phyloP scores from a whole-genome alignment of 495 filamentous ascomycete species.

The Xylaria longipes region DNA sequence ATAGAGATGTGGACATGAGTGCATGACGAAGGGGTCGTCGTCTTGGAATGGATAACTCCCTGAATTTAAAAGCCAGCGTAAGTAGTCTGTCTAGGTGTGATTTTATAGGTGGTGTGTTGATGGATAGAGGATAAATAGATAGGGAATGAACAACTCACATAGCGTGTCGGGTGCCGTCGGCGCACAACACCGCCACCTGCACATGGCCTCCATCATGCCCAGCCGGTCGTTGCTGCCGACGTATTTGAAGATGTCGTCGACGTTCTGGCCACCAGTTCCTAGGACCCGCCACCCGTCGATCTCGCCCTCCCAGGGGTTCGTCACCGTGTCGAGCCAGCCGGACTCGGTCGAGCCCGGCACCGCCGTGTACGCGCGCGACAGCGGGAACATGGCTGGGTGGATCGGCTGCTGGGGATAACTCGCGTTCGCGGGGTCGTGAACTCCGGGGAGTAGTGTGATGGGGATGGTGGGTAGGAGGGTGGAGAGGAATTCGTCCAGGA shows the following conservation, averaged over 20 bases:
- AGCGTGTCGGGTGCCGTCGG: constrained; percentile 96
- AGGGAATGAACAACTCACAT: constrained; percentile 64
- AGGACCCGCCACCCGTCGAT: constrained; percentile 86
- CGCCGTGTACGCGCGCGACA: constrained; percentile 69
- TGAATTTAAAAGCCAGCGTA: constrained; percentile 41
- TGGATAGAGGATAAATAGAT: background rate
- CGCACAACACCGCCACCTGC: constrained; percentile 89
- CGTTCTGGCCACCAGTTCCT: constrained; percentile 86
- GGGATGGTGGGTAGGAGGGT: constrained; percentile 81
- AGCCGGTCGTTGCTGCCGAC: constrained; percentile 75
- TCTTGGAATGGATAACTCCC: constrained; percentile 96
- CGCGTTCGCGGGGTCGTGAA: constrained; percentile 78
- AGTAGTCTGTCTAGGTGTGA: background rate
- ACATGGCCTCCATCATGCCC: constrained; percentile 88
- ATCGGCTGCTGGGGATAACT: constrained; percentile 83
- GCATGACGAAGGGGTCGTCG: constrained; percentile 83
- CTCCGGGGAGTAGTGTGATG: constrained; percentile 79
- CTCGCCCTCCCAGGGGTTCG: constrained; percentile 92
- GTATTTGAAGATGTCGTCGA: constrained; percentile 94
- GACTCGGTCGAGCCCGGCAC: constrained; percentile 53
- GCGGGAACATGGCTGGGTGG: constrained; percentile 82
- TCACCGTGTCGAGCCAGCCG: constrained; percentile 86
- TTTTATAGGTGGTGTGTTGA: background rate
- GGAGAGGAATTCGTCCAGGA: constrained; percentile 82
- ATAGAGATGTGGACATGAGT: constrained; percentile 87